A percentile compares a stretch with the other conserved stretches of the same genome.
phyloP scores from a whole-genome alignment of 2,329 filamentous ascomycete species.

The Rutstroemia sp. region DNA sequence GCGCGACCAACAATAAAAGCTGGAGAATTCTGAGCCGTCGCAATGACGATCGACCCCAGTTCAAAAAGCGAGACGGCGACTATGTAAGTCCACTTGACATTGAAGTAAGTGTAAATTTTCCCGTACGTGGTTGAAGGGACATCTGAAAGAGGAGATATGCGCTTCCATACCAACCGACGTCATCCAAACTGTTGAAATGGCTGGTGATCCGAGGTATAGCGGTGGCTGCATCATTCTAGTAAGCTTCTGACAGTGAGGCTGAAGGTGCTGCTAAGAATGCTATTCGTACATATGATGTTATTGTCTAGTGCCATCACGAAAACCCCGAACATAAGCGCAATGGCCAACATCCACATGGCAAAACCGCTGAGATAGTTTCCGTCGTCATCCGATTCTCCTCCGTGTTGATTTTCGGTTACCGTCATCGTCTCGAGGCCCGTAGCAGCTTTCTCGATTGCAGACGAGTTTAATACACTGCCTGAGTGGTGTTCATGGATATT shows the following conservation, averaged over 20 bases:
- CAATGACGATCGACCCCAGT: constrained; percentile 15
- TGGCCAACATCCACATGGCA: neutral
- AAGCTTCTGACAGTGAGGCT: neutral
- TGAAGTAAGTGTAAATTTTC: constrained; percentile 20
- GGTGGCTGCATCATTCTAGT: constrained; percentile 10
- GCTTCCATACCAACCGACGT: constrained; percentile 32
- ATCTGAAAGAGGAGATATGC: constrained; percentile 29
- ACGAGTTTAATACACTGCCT: too few relatives aligned
- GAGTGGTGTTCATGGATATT: too few relatives aligned
- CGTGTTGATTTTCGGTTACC: too few relatives aligned
- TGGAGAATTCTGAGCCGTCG: constrained; percentile 18
- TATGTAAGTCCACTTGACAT: neutral
- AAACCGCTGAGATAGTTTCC: too few relatives aligned
- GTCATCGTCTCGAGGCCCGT: too few relatives aligned
- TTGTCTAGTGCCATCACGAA: neutral
- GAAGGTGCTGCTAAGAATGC: neutral
- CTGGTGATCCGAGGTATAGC: constrained; percentile 33
- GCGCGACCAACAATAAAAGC: constrained; percentile 13
- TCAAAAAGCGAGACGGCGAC: constrained; percentile 13
- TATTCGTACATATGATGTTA: neutral
- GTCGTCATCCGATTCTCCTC: too few relatives aligned
- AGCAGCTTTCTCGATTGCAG: too few relatives aligned
- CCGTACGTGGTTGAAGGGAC: constrained; percentile 21
- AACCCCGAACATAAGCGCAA: neutral
- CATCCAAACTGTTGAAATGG: constrained; percentile 30